Conservation (phyloP, 768 basidiomycete species). For the Mycena polygramma region DNA sequence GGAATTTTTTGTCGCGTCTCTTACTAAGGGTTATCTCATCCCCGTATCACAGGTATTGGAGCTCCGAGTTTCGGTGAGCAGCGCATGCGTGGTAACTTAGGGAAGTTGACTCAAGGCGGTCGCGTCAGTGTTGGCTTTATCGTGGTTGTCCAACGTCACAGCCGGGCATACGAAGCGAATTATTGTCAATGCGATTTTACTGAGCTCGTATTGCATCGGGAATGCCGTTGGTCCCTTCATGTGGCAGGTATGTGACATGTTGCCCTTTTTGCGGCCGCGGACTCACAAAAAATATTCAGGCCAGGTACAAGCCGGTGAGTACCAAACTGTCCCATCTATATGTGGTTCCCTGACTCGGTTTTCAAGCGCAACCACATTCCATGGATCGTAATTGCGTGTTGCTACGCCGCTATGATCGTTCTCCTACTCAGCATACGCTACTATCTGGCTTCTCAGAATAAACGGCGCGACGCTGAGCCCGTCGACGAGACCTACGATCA, state of each 20-base stretch:
- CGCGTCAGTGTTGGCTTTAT: not conserved
- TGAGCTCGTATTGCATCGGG: not conserved
- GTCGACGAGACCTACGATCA: constrained; percentile 71
- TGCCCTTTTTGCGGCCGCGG: not conserved
- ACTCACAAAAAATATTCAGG: too few species aligned
- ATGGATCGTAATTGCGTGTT: constrained; percentile 80
- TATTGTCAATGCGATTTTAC: not conserved
- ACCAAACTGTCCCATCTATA: too few species aligned
- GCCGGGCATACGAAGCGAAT: not conserved
- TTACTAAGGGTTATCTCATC: not conserved
- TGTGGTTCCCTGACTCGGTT: too few species aligned
- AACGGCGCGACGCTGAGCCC: constrained; percentile 64
- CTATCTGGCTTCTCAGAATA: constrained; percentile 72
- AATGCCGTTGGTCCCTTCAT: not conserved
- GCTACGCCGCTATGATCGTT: constrained; percentile 64
- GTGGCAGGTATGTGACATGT: not conserved
- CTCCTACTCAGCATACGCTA: constrained; percentile 68
- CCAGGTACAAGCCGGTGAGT: constrained; percentile 1
- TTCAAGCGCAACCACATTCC: constrained; percentile 72
- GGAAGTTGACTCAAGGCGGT: too few species aligned
- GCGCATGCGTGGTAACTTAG: too few species aligned
- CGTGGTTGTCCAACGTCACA: not conserved
- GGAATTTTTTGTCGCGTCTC: too few species aligned
- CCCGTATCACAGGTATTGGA: not conserved
- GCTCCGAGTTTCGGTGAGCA: not conserved